Evolutionary conservation across 345 rosid species (phyloP), one percentile per base, ranked within the genome.

Genomic region (Salix viminalis): DNA sequence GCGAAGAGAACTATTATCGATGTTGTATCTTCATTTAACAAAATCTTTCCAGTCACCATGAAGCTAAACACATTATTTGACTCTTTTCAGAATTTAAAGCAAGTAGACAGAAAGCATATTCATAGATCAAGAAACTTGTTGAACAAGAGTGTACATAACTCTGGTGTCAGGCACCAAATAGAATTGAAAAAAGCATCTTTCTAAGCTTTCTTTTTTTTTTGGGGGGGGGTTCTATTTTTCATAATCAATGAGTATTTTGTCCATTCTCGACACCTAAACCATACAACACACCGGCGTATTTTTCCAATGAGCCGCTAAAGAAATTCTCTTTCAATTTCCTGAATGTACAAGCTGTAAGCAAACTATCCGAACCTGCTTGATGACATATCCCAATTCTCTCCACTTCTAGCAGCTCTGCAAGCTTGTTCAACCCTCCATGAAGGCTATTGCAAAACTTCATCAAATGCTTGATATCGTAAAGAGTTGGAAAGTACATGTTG

Each of bases 351-450:
- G 87, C 87, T 36, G 97, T 92, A 54, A 90, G 90, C 87, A 90
- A 86, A 79, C 93, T 92, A 85, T 92, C 97, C 0, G 95, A 92
- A 69, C 95, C 95, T 3, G 95, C 97, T 80, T 89, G 97, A 71
- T 92, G 97, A 79, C 91, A 86, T 46, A 86, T 76, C 60, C 97
- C 95, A 14, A 92, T 83, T 79, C 95, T 75, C 85, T 89, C 89
- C 70, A 92, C 91, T 18, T 83, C 90, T 81, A 91, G 84, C 79
- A 85, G 50, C 87, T 86, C 91, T 0, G 97, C 97, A 32, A 92
- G 85, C 77, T 88, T 92, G 85, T 89, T 88, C 88, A 92, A 73
- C 50, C 97, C 97, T 24, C 95, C 97, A 52, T 91, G 95, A 65
- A 91, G 91, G 75, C 90, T 83, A 66, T 89, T 86, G 81, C 91